phyloP scores from a whole-genome alignment of 495 filamentous ascomycete species.

The Jackrogersella minutella region DNA sequence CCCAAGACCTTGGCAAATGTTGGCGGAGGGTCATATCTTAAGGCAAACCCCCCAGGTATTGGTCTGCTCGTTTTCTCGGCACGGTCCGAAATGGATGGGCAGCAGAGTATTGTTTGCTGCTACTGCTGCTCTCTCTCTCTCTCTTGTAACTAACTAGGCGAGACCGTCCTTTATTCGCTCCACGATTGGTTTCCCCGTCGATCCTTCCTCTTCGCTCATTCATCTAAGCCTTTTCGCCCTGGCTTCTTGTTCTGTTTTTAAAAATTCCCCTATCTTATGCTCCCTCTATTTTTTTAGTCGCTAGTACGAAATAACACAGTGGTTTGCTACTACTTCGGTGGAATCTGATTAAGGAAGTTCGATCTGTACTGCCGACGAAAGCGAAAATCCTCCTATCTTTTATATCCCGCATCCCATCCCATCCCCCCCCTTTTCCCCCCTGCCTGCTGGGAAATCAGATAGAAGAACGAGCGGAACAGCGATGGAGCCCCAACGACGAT shows the following conservation, averaged over 20 bases:
- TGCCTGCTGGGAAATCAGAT: neutral
- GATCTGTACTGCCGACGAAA: no score
- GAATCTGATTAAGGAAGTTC: no score
- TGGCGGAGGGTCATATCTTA: conserved; percentile 28
- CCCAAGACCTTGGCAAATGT: conserved; percentile 38
- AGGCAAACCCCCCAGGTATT: conserved; percentile 17
- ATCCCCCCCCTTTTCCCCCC: no score
- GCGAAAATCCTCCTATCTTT: no score
- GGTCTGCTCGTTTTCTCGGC: conserved; percentile 29
- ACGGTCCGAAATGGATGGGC: conserved; percentile 29
- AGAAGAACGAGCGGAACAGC: neutral
- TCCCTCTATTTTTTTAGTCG: conserved; percentile 2
- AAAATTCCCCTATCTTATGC: neutral
- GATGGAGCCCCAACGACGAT: conserved; percentile 21
- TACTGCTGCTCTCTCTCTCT: no score
- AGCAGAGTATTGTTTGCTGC: conserved; percentile 8
- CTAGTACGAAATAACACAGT: no score
- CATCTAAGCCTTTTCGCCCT: neutral
- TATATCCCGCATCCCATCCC: no score
- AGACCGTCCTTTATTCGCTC: conserved; percentile 16
- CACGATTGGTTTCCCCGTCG: conserved; percentile 12
- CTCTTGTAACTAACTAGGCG: conserved; percentile 3
- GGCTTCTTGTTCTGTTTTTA: neutral
- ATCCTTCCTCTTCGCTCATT: conserved; percentile 10
- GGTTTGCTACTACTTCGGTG: no score